Evolutionary conservation across 345 rosid genomes (phyloP).

Genomic region (Ailanthus altissimus): DNA sequence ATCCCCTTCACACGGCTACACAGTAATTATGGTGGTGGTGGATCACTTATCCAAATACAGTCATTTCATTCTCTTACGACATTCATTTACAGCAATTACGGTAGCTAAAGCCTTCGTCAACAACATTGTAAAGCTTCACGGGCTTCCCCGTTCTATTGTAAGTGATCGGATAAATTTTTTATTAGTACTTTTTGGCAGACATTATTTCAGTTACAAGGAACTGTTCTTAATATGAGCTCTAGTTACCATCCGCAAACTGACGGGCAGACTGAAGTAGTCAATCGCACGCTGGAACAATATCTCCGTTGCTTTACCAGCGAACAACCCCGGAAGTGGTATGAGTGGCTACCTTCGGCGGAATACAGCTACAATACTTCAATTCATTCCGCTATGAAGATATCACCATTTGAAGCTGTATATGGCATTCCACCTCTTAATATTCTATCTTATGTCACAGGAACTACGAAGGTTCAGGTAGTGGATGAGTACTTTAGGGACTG

Average conservation of each 20-base stretch:
- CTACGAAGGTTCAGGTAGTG: not conserved
- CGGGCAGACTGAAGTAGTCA: slow-evolving; percentile 11
- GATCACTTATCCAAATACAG: not conserved
- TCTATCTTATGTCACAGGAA: not conserved
- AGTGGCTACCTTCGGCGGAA: no score
- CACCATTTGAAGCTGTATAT: not conserved
- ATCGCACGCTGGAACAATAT: not conserved
- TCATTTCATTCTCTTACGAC: not conserved
- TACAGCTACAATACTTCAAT: not conserved
- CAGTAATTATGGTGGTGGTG: not conserved
- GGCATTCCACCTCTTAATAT: not conserved
- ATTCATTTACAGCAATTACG: not conserved
- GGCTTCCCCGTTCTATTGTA: not conserved
- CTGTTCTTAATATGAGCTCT: not conserved
- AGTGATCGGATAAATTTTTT: not conserved
- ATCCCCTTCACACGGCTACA: not conserved
- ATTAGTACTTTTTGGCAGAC: not conserved
- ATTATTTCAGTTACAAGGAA: not conserved
- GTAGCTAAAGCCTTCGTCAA: not conserved
- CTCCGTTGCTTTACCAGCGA: not conserved
- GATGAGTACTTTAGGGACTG: not conserved
- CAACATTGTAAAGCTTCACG: no score
- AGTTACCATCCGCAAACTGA: slow-evolving; percentile 14
- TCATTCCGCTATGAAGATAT: not conserved
- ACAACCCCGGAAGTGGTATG: no score